Evolutionary conservation across 2,329 filamentous ascomycete genomes (phyloP).

Genomic region (Curvularia hawaiiensis): DNA sequence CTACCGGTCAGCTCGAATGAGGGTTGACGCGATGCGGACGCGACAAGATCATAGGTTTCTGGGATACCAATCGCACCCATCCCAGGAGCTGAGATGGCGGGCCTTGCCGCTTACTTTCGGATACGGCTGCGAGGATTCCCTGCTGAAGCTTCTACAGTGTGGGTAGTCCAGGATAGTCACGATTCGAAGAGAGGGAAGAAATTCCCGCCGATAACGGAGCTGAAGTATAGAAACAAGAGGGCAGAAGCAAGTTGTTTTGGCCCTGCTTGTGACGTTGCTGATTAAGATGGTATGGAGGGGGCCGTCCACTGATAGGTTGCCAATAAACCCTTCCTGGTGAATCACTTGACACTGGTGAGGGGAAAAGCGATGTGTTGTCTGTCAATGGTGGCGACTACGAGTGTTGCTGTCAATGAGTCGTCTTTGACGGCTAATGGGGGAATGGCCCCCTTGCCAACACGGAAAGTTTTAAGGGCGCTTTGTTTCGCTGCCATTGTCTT

Average conservation of each 20-base stretch:
- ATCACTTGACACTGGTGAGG: not conserved
- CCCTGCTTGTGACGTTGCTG: conserved; percentile 1
- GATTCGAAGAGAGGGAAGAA: not conserved
- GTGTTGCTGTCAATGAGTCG: not conserved
- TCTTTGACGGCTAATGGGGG: not conserved
- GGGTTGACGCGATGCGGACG: not conserved
- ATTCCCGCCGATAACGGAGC: not conserved
- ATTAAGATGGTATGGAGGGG: not conserved
- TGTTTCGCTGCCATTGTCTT: not conserved
- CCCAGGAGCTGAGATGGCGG: not conserved
- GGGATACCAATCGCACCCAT: not conserved
- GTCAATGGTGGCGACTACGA: not conserved
- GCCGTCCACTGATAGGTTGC: not conserved
- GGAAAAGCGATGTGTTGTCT: not conserved
- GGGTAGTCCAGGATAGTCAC: conserved; percentile 8
- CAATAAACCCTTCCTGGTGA: not conserved
- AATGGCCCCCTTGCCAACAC: not conserved
- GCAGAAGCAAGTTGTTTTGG: not conserved
- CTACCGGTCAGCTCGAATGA: not conserved
- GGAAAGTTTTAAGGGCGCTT: not conserved
- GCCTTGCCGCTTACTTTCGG: conserved; percentile 2
- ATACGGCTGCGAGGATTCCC: not conserved
- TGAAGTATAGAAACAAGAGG: not conserved
- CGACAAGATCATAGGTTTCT: not conserved
- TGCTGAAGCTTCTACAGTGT: conserved; percentile 1